A percentile compares a stretch with the other conserved stretches of the same genome.
Evolutionary conservation across 106 monocot species (phyloP).

Genomic region (Posidonia australis): DNA sequence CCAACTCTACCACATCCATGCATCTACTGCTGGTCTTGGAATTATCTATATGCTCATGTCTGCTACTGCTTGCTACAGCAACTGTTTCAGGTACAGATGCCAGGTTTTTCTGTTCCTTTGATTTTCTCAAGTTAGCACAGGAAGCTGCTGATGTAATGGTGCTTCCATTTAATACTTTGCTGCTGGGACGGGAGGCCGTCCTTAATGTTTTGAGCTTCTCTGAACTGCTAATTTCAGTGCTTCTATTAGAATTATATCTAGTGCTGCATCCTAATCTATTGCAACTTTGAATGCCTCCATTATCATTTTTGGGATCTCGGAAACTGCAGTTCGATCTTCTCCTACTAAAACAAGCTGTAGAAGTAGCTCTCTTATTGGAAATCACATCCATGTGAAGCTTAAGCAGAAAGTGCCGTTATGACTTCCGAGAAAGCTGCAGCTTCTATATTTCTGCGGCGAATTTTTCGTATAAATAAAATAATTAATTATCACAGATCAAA

Average conservation of each 20-base stretch:
- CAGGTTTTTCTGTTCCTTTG: slow-evolving; percentile 12
- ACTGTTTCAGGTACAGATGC: slow-evolving; percentile 7
- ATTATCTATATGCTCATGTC: slow-evolving; percentile 12
- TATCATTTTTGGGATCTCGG: slow-evolving; percentile 33
- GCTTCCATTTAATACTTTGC: slow-evolving; percentile 23
- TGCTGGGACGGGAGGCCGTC: slow-evolving; percentile 19
- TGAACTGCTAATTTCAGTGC: slow-evolving; percentile 5
- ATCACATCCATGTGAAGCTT: neutral
- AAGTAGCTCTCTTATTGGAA: slow-evolving; percentile 14
- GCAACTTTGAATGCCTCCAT: slow-evolving; percentile 22
- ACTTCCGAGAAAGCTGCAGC: neutral
- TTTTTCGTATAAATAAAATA: neutral
- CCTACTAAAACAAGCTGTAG: slow-evolving; percentile 13
- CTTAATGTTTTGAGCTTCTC: slow-evolving; percentile 34
- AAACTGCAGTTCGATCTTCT: slow-evolving; percentile 24
- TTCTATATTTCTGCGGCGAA: slow-evolving; percentile 1
- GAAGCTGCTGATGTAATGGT: slow-evolving; percentile 22
- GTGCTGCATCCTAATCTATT: slow-evolving; percentile 37
- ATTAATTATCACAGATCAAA: too few species aligned
- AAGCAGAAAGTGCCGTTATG: neutral
- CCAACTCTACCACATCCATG: slow-evolving; percentile 3
- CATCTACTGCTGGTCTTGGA: neutral
- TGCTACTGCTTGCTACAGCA: slow-evolving; percentile 22
- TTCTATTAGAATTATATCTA: slow-evolving; percentile 21
- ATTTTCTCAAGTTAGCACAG: slow-evolving; percentile 15